phyloP scores from a whole-genome alignment of 805 yeast genomes.

The Zygotorulaspora chibaensis region DNA sequence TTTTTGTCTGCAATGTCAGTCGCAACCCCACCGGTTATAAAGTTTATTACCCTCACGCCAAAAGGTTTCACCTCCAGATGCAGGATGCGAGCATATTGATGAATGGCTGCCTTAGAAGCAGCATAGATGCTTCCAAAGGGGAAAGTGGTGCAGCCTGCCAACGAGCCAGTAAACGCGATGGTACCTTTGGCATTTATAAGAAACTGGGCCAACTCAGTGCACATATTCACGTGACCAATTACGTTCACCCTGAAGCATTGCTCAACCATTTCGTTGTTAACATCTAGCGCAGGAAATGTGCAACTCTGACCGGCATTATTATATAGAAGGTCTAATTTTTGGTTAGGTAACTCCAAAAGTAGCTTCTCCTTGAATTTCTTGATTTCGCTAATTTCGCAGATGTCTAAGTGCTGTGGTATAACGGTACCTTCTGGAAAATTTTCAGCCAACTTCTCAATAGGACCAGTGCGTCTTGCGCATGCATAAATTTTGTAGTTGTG shows the following conservation, averaged over 20 bases:
- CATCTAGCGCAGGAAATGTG: slow-evolving; percentile 66
- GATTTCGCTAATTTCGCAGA: slow-evolving; percentile 49
- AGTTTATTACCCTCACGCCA: slow-evolving; percentile 63
- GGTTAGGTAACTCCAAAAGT: slow-evolving; percentile 39
- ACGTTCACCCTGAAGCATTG: slow-evolving; percentile 64
- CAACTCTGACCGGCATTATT: slow-evolving; percentile 80
- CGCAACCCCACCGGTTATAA: slow-evolving; percentile 71
- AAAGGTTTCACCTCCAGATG: slow-evolving; percentile 67
- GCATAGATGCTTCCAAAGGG: slow-evolving; percentile 68
- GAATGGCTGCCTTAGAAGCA: slow-evolving; percentile 72
- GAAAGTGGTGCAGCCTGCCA: slow-evolving; percentile 60
- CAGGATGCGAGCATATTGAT: slow-evolving; percentile 60
- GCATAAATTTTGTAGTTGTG: slow-evolving; percentile 63
- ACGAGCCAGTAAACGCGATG: slow-evolving; percentile 70
- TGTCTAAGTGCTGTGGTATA: slow-evolving; percentile 51
- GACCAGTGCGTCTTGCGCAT: slow-evolving; percentile 63
- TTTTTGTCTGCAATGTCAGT: slow-evolving; percentile 68
- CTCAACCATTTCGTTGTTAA: slow-evolving; percentile 47
- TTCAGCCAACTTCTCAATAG: slow-evolving; percentile 47
- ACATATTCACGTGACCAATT: slow-evolving; percentile 61
- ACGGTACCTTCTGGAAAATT: slow-evolving; percentile 36
- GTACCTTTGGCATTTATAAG: slow-evolving; percentile 64
- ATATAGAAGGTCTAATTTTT: slow-evolving; percentile 54
- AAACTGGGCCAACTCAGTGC: slow-evolving; percentile 52
- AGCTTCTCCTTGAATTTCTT: slow-evolving; percentile 41